These are phyloP conservation scores for Camellia sinensis DNA, from an alignment of 148 eudicot genomes.

Conservation along the genomic window DNA sequence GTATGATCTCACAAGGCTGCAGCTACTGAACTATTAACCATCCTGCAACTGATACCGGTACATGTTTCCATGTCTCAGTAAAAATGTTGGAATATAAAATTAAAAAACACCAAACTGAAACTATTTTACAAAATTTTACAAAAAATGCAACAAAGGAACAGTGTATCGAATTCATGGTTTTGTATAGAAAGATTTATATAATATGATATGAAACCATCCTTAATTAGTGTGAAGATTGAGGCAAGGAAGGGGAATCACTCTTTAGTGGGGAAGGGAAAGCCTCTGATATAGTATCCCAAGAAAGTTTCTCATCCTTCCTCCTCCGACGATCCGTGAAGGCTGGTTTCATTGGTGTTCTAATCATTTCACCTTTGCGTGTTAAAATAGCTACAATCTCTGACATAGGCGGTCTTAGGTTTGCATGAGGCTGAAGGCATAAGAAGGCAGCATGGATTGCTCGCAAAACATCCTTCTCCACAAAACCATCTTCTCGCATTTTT, in stretches of 20 bases:
- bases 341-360: constrained; percentile 29
- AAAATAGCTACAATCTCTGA: constrained; percentile 44
- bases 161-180: neutral
- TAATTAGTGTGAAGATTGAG: constrained; percentile 13
- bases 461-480: constrained; percentile 36
- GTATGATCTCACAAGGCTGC: neutral
- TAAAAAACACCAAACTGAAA: neutral
- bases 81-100: neutral
- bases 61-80: neutral
- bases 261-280: constrained; percentile 26
- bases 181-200: neutral
- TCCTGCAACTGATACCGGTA: neutral
- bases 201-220: neutral
- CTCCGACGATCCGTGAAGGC: constrained; percentile 31
- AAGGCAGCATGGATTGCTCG: constrained; percentile 37
- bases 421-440: constrained; percentile 47
- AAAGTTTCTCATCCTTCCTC: constrained; percentile 22
- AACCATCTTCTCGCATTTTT: constrained; percentile 35
- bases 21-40: neutral
- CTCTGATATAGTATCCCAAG: constrained; percentile 32
- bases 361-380: constrained; percentile 21
- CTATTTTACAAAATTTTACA: neutral
- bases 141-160: neutral
- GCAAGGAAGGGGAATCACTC: constrained; percentile 27
- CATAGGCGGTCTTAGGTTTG: constrained; percentile 42